Conservation (phyloP, 1,284 basidiomycete genomes). For the Sphaerobolus stellatus region DNA sequence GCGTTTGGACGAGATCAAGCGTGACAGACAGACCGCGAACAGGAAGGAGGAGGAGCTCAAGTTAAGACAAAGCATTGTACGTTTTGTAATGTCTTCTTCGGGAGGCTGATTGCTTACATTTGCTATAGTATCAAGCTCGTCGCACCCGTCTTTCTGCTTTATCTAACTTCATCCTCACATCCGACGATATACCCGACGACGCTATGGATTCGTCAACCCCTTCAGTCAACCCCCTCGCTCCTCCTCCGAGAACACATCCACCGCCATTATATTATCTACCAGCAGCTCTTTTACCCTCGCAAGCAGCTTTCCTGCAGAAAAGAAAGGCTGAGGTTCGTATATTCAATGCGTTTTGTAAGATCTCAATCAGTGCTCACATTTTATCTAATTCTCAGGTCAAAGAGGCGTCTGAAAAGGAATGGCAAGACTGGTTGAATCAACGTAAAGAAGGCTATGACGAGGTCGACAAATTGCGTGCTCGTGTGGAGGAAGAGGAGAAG, state of each 20-base stretch:
- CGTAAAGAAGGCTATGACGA: constrained; percentile 59
- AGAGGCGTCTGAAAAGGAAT: constrained; percentile 66
- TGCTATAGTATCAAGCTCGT: constrained; percentile 63
- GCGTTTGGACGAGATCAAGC: constrained; percentile 77
- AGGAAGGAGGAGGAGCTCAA: constrained; percentile 77
- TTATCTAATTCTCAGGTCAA: constrained; percentile 43
- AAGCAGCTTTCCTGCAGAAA: constrained; percentile 62
- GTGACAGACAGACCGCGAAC: constrained; percentile 70
- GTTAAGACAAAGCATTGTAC: constrained; percentile 72
- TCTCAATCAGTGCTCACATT: constrained; percentile 1
- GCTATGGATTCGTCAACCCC: constrained; percentile 11
- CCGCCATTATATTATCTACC: constrained; percentile 78
- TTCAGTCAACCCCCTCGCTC: constrained; percentile 44
- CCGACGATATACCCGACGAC: constrained; percentile 55
- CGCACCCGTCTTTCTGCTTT: constrained; percentile 66
- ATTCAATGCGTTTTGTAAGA: constrained; percentile 1
- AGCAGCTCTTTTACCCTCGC: constrained; percentile 61
- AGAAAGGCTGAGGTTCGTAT: constrained; percentile 59
- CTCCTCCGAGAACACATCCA: constrained; percentile 62
- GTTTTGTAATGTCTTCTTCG: constrained; percentile 29
- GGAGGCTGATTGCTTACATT: too few relatives aligned
- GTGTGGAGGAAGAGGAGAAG: constrained; percentile 58
- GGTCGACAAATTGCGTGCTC: constrained; percentile 57
- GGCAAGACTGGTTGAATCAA: constrained; percentile 60
- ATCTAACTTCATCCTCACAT: constrained; percentile 72